Evolutionary conservation across 2,329 filamentous ascomycete species (phyloP).

Genomic region (Ploettnerulaceae sp.): DNA sequence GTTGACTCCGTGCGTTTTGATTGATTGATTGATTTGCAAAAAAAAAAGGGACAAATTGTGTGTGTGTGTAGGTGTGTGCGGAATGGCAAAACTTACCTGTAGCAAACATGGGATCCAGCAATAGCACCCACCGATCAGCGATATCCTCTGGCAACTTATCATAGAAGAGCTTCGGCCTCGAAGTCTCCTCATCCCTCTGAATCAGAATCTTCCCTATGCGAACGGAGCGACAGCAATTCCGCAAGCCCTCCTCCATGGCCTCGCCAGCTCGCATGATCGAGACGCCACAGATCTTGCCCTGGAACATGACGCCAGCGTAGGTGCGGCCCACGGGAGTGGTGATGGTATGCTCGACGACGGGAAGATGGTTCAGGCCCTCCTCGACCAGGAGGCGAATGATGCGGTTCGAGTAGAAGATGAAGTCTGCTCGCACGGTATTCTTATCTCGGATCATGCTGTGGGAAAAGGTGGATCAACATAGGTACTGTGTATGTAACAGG

Average conservation of each 20-base stretch:
- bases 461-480: too few species aligned
- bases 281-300: constrained; percentile 97
- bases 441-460: constrained; percentile 90
- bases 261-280: constrained; percentile 98
- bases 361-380: constrained; percentile 94
- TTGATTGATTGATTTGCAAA: too few species aligned
- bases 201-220: constrained; percentile 98
- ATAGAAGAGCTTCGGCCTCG: constrained; percentile 89
- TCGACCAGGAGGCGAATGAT: constrained; percentile 96
- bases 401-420: constrained; percentile 98
- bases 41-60: background rate
- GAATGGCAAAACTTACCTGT: constrained; percentile 57
- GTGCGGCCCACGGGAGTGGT: constrained; percentile 84
- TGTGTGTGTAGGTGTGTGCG: background rate
- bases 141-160: constrained; percentile 97
- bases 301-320: constrained; percentile 89
- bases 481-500: background rate
- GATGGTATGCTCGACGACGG: constrained; percentile 81
- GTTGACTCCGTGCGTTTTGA: too few species aligned
- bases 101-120: constrained; percentile 98
- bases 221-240: constrained; percentile 96
- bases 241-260: constrained; percentile 94
- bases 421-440: constrained; percentile 85
- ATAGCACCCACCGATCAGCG: constrained; percentile 82
- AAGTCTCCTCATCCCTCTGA: constrained; percentile 92